Evolutionary conservation across 2,329 filamentous ascomycete genomes (phyloP), one percentile per base, ranked within the genome.

Genomic region (Eurotiales sp.): DNA sequence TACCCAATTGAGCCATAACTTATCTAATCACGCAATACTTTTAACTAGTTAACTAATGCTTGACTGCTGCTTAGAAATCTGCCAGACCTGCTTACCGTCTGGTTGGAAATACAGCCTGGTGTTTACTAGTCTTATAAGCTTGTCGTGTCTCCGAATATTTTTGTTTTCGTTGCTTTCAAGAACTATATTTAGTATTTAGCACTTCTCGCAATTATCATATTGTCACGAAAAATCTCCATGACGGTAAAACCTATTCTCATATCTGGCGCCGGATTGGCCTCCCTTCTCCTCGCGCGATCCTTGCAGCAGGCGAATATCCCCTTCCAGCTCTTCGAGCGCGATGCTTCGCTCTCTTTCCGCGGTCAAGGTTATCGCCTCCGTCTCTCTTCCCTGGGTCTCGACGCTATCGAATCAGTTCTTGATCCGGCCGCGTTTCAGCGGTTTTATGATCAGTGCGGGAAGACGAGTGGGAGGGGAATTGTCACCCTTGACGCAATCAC

Each of bases 211-310:
- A 32, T 32, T n/a, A n/a, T n/a, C n/a, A n/a, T n/a, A n/a, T n/a
- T n/a, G n/a, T n/a, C n/a, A n/a, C n/a, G n/a, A n/a, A 39, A 3
- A 19, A 19, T 39, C n/a, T 19, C 23, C 23, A 42, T 42, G 40
- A 15, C 22, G 40, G 21, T n/a, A 14, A 42, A 42, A 27, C 40
- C 40, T 3, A 17, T 42, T 27, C 40, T 42, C 11, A 42, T 42
- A 23, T 42, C 40, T 11, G 40, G 40, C 40, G 40, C 40, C 40
- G 40, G 40, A 42, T 11, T 42, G 40, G 40, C 21, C 23, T 42
- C 40, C 8, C 40, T 42, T 42, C 40, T 42, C 6, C 40, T 42
- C 21, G 40, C 40, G 21, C 40, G 6, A 8, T 42, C 40, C n/a
- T 27, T 42, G 40, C 40, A 19, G 40, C 40, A 25, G 21, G 23